These are phyloP conservation scores for Colletotrichum liaoningense DNA, from an alignment of 2,329 filamentous ascomycete genomes.

Conservation along the genomic window DNA sequence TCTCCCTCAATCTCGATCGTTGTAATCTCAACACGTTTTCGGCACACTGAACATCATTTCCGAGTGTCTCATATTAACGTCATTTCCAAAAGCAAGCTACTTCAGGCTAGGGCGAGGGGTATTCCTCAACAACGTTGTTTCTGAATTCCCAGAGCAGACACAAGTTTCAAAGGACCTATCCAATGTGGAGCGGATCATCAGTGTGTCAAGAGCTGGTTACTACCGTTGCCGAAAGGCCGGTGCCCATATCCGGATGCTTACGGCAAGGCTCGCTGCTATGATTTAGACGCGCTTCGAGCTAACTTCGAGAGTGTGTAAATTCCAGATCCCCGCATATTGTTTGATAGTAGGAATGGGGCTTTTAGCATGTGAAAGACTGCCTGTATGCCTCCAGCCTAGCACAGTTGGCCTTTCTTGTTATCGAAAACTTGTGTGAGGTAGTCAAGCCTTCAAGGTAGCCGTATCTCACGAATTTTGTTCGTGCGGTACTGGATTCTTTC, in stretches of 20 bases:
- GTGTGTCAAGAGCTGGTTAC: neutral
- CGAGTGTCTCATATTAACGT: neutral
- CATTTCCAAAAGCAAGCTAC: neutral
- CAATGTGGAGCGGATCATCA: no score
- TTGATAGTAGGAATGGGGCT: neutral
- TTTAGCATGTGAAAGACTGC: neutral
- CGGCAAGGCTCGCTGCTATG: neutral
- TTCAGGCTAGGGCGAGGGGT: no score
- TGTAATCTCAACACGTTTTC: neutral
- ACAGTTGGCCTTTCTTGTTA: neutral
- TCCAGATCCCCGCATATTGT: neutral
- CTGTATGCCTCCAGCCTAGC: neutral
- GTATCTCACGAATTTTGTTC: no score
- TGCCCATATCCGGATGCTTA: neutral
- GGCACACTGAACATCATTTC: neutral
- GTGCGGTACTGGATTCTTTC: no score
- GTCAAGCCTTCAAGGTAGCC: no score
- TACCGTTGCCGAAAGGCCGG: neutral
- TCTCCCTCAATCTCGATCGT: neutral
- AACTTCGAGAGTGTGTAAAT: neutral
- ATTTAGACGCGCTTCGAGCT: neutral
- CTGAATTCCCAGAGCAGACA: neutral
- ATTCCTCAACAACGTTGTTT: no score
- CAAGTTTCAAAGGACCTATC: neutral
- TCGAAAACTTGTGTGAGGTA: no score